Percentiles rank a stretch among this genome's conserved stretches.
phyloP scores from a whole-genome alignment of 2,329 filamentous ascomycete genomes.

The Massarina eburnea region DNA sequence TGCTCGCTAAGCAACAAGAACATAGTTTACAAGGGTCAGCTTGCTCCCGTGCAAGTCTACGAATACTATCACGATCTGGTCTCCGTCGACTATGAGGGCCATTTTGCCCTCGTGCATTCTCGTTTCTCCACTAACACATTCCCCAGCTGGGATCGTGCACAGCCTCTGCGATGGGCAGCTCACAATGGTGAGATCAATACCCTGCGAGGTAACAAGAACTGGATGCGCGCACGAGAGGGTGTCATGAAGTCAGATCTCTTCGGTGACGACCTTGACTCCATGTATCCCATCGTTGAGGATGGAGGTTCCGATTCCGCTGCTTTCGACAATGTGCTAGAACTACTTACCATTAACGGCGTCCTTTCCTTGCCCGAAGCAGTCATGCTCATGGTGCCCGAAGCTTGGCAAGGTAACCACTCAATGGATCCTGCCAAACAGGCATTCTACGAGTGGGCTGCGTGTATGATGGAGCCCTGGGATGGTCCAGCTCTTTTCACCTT shows the following conservation, averaged over 20 bases:
- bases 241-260: conserved; percentile 92
- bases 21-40: conserved; percentile 98
- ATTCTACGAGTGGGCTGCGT: conserved; percentile 98
- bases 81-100: conserved; percentile 94
- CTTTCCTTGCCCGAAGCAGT: conserved; percentile 93
- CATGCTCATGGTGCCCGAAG: conserved; percentile 98
- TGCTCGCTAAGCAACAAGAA: conserved; percentile 97
- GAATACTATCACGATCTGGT: conserved; percentile 97
- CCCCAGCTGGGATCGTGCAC: conserved; percentile 95
- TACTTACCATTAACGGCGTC: conserved; percentile 93
- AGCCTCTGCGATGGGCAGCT: conserved; percentile 93
- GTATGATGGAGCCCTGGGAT: conserved; percentile 99
- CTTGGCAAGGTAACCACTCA: conserved; percentile 89
- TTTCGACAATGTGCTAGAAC: conserved; percentile 94
- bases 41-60: conserved; percentile 93
- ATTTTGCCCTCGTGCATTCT: conserved; percentile 95
- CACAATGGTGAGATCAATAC: conserved; percentile 99
- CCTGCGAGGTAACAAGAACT: conserved; percentile 96
- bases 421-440: conserved; percentile 96
- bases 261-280: conserved; percentile 82
- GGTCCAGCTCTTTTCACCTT: conserved; percentile 96
- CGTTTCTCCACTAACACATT: conserved; percentile 99
- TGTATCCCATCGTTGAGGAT: conserved; percentile 95
- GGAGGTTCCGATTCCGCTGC: conserved; percentile 95
- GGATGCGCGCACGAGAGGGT: conserved; percentile 97